Percentiles rank a stretch among this genome's conserved stretches.
phyloP scores from a whole-genome alignment of 2,329 filamentous ascomycete species.

The Gaeumannomyces tritici region DNA sequence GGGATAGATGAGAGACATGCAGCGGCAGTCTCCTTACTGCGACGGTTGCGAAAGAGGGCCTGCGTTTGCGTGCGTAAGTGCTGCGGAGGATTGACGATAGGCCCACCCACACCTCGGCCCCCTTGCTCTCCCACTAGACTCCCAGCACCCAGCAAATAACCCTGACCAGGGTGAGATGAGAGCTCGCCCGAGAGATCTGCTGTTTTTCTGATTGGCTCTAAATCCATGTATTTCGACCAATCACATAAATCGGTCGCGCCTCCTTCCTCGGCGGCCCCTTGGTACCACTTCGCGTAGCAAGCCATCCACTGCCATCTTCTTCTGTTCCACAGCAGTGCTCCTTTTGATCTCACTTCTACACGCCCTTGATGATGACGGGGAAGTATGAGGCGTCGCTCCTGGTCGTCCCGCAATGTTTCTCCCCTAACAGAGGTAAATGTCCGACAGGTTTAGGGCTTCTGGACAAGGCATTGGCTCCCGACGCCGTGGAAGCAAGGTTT shows the following conservation, averaged over 20 bases:
- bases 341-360: too few species aligned
- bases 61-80: not conserved
- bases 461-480: not conserved
- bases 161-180: not conserved
- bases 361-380: too few species aligned
- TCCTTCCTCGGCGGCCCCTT: not conserved
- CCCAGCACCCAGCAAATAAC: not conserved
- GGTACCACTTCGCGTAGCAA: not conserved
- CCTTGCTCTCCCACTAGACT: too few species aligned
- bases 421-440: not conserved
- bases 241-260: not conserved
- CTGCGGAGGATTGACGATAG: not conserved
- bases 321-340: not conserved
- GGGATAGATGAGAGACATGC: not conserved
- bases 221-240: not conserved
- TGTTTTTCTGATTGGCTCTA: constrained; percentile 2
- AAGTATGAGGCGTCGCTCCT: not conserved
- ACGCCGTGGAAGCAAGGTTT: not conserved
- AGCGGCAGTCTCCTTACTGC: not conserved
- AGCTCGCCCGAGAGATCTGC: not conserved
- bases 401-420: not conserved
- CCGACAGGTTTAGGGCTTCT: not conserved
- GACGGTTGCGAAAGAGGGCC: not conserved
- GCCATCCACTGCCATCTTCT: not conserved
- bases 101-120: not conserved